Base-by-base conservation (phyloP, 306 rosid species). In the Phaseolus lunatus region DNA sequence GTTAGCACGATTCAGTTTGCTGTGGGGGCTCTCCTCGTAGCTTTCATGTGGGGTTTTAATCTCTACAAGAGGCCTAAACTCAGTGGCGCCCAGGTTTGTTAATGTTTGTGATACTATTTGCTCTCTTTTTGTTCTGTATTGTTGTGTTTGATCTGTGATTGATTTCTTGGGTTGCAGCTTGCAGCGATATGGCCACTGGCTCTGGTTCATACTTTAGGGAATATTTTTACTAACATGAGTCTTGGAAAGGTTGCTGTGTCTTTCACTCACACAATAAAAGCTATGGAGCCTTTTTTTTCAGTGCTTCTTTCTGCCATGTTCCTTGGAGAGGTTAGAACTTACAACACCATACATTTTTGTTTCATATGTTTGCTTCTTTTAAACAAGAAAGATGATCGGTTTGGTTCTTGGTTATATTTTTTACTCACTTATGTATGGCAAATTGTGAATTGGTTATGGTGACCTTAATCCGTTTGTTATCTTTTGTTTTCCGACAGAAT, bases 211-310 rank as follows among this genome's bases (percentile, higher is more conserved):
- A 85, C 94, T 1, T 80, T 92, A 78, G 99, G 99, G 12, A 96
- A 92, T 59, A 89, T 92, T 80, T 96, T 96, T 71, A 92, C 98
- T 9, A 96, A 96, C 59, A 87, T 91, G 98, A 96, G 99, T 88
- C 99, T 92, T 53, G 99, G 99, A 63, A 92, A 67, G 82, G 99
- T 96, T 39, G 90, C 99, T 7, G 98, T 96, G 64, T 96, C 99
- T 18, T 96, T 96, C 77, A 96, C 99, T 75, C 99, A 96, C 79
- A 96, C 99, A 2, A 90, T 96, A 39, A 96, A 92, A 88, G 97
- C 99, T 20, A 83, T 80, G 86, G 99, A 96, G 84, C 99, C 99
- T 59, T 91, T 96, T 84, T 92, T 92, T 83, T 96, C 99, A 0
- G 98, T 92, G 19, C 15, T 96, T 70, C 93, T 96, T 24, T 96